These are phyloP conservation scores for Alternaria brassicae DNA, from an alignment of 2,329 filamentous ascomycete genomes.

Conservation along the genomic window DNA sequence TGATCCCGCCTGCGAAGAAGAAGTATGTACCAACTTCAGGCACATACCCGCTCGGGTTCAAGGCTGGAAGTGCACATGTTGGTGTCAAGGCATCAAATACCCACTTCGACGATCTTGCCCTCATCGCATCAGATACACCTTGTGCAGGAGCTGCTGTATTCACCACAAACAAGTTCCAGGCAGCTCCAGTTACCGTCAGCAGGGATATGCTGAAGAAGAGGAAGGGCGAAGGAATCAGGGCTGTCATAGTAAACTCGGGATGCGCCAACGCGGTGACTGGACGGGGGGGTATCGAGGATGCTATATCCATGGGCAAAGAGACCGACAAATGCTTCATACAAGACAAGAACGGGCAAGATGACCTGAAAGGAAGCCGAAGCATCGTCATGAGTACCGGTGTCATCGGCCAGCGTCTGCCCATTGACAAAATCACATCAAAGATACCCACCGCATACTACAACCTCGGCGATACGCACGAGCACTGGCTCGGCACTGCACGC, in stretches of 20 bases:
- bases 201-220: slow-evolving; percentile 72
- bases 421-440: slow-evolving; percentile 83
- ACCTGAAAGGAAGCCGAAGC: slow-evolving; percentile 65
- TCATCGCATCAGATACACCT: slow-evolving; percentile 84
- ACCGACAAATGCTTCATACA: slow-evolving; percentile 71
- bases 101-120: slow-evolving; percentile 85
- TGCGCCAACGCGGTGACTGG: slow-evolving; percentile 98
- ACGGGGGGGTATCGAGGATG: slow-evolving; percentile 86
- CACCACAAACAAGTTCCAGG: slow-evolving; percentile 98
- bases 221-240: slow-evolving; percentile 73
- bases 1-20: slow-evolving; percentile 79
- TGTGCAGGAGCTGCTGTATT: slow-evolving; percentile 92
- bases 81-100: slow-evolving; percentile 95
- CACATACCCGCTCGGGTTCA: slow-evolving; percentile 89
- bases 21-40: slow-evolving; percentile 88
- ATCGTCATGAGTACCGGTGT: slow-evolving; percentile 99
- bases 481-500: slow-evolving; percentile 85
- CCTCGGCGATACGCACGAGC: slow-evolving; percentile 76
- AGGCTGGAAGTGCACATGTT: slow-evolving; percentile 84
- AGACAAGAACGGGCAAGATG: slow-evolving; percentile 44
- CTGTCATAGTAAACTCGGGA: slow-evolving; percentile 91
- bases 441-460: slow-evolving; percentile 78
- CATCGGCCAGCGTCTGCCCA: slow-evolving; percentile 92
- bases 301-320: slow-evolving; percentile 78
- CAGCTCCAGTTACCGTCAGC: slow-evolving; percentile 89